Evolutionary conservation across 192 early-diverging fungal species (phyloP), one percentile per base, ranked within the genome.

Genomic region (Lobosporangium transversale): DNA sequence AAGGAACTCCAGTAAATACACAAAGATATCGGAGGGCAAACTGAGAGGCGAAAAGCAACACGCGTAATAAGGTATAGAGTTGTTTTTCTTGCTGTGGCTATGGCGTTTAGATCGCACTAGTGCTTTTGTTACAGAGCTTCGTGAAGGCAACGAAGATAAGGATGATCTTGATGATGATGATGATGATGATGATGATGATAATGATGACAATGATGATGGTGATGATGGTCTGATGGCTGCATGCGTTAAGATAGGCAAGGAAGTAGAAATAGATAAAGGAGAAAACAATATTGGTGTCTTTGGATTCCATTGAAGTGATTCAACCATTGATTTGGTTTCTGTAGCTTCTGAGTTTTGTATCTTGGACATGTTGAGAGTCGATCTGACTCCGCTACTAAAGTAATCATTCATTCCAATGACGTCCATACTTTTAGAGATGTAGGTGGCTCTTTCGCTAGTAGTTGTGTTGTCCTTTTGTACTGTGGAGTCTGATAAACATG

Each of bases 11-110:
- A 75, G 58, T 0, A 75, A 23, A 17, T 18, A 75, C 17, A 75
- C 43, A 66, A 75, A 61, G 20, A 75, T 55, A 17, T 75, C 71
- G 1, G 57, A 50, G 7, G 71, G 71, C 9, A 75, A 52, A 8
- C 66, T 63, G 21, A 66, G 44, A 36, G 63, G 71, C 10, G 71
- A 75, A 43, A 75, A 75, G 45, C 63, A 75, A 9, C 63, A 58
- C 0, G 53, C 51, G 43, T 64, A 60, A 29, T 32, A 74, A 5
- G 62, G 70, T 1, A 21, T 17, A 35, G 2, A 7, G 10, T 33
- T 50, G 2, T 32, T 32, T 50, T 5, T 3, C 27, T 50, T 50
- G 23, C 27, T 50, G n/a, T n/a, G n/a, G 40, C 56, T 58, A 36
- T 21, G 30, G 35, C 55, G 56, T 42, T 42, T 58, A 14, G 37